Conservation (phyloP, 2,329 filamentous ascomycete species). For the Trichophyton mentagrophytes region DNA sequence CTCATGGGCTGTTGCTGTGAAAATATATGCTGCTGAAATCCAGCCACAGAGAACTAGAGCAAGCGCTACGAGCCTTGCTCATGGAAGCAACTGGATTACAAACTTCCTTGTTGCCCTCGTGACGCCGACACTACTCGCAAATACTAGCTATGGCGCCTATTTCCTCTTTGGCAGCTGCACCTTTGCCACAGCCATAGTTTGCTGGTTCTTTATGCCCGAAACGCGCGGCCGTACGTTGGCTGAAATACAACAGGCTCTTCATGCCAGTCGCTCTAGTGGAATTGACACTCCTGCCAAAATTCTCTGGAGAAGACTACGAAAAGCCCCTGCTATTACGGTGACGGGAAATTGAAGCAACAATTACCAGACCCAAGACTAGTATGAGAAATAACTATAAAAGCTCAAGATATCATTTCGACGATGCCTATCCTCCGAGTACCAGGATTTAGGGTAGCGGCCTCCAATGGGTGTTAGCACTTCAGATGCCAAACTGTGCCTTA, state of each 20-base stretch:
- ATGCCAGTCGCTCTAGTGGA: not conserved
- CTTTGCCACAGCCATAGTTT: constrained; percentile 28
- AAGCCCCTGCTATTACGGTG: not conserved
- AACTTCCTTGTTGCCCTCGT: constrained; percentile 36
- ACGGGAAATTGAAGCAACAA: not conserved
- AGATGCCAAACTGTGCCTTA: too few species aligned
- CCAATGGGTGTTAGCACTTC: too few species aligned
- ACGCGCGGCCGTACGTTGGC: constrained; percentile 39
- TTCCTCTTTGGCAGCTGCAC: constrained; percentile 36
- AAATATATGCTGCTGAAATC: constrained; percentile 48
- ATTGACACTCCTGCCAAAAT: not conserved
- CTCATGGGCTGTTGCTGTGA: constrained; percentile 44
- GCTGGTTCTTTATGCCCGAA: constrained; percentile 38
- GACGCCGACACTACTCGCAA: constrained; percentile 32
- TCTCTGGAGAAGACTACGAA: not conserved
- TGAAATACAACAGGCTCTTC: constrained; percentile 38
- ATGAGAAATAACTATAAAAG: not conserved
- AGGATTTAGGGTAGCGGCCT: too few species aligned
- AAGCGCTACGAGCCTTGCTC: constrained; percentile 41
- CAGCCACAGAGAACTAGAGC: constrained; percentile 44
- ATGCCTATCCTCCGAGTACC: not conserved
- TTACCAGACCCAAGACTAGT: not conserved
- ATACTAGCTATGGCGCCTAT: constrained; percentile 34
- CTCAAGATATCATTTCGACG: not conserved
- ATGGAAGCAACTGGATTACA: constrained; percentile 40